Evolutionary conservation across 1,139 yeast genomes (phyloP).

Genomic region (Blastobotrys indianensis): DNA sequence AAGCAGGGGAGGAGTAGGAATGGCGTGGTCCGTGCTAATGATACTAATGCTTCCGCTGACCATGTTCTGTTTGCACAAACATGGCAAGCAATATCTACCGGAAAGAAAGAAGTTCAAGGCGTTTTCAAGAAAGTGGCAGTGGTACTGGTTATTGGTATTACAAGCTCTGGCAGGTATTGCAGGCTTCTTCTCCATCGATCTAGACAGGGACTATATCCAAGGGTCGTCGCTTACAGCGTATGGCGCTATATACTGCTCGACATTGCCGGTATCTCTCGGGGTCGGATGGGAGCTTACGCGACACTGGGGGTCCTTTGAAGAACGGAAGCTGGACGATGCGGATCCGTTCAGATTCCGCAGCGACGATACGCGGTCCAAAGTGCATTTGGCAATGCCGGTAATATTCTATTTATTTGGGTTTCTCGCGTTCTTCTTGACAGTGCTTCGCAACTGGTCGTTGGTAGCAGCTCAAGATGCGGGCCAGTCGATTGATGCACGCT

Average conservation of each 20-base stretch:
- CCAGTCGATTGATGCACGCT: conserved; percentile 18
- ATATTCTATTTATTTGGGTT: conserved; percentile 22
- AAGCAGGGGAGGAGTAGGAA: conserved; percentile 24
- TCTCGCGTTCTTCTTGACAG: conserved; percentile 22
- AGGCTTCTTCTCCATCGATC: conserved; percentile 28
- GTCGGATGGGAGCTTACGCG: conserved; percentile 26
- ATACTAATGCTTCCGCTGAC: conserved; percentile 21
- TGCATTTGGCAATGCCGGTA: conserved; percentile 22
- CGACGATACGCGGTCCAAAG: conserved; percentile 18
- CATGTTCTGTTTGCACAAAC: conserved; percentile 23
- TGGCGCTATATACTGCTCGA: conserved; percentile 24
- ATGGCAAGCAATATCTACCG: conserved; percentile 20
- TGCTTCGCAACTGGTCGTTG: conserved; percentile 24
- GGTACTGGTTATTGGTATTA: conserved; percentile 27
- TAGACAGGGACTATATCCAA: conserved; percentile 27
- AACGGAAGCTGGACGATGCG: conserved; percentile 22
- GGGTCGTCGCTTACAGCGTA: conserved; percentile 24
- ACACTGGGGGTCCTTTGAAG: conserved; percentile 30
- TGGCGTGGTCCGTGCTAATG: conserved; percentile 21
- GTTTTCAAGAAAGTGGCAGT: conserved; percentile 26
- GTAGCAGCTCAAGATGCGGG: conserved; percentile 11
- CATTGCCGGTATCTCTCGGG: conserved; percentile 23
- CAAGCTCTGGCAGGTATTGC: conserved; percentile 24
- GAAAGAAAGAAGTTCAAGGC: conserved; percentile 20
- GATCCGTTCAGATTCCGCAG: conserved; percentile 23